A percentile compares a stretch with the other conserved stretches of the same genome.
These are phyloP conservation scores for Cupressus sempervirens DNA, from an alignment of 75 land plant genomes.

Conservation along the genomic window DNA sequence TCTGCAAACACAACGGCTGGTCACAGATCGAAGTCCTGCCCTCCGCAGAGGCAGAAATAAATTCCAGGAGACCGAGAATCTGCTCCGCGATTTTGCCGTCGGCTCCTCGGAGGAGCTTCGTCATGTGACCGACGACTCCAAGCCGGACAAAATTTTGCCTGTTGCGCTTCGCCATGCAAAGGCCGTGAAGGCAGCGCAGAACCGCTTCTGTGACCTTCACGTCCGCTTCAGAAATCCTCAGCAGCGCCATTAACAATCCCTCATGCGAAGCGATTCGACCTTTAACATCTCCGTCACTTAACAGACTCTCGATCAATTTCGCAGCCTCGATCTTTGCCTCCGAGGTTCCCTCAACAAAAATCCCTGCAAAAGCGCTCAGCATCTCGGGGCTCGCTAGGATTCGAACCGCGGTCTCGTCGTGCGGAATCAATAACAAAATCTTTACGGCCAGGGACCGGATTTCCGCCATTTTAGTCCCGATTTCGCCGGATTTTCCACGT, in stretches of 20 bases:
- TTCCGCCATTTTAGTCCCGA: slow-evolving; percentile 6
- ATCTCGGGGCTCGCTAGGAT: slow-evolving; percentile 2
- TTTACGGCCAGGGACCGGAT: neutral
- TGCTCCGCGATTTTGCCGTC: slow-evolving; percentile 29
- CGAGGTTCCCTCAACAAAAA: slow-evolving; percentile 28
- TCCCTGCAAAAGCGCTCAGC: slow-evolving; percentile 10
- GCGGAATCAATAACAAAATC: neutral
- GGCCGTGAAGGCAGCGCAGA: slow-evolving; percentile 27
- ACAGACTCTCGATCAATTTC: slow-evolving; percentile 26
- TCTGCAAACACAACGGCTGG: slow-evolving; percentile 25
- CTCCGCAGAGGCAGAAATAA: slow-evolving; percentile 42
- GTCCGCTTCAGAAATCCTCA: slow-evolving; percentile 25
- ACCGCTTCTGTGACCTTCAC: slow-evolving; percentile 21
- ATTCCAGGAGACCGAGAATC: slow-evolving; percentile 46
- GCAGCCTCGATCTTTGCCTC: slow-evolving; percentile 38
- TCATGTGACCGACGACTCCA: slow-evolving; percentile 25
- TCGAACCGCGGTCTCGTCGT: slow-evolving; percentile 3
- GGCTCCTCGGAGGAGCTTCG: slow-evolving; percentile 22
- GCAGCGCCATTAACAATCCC: slow-evolving; percentile 24
- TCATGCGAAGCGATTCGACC: slow-evolving; percentile 15
- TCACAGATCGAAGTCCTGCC: slow-evolving; percentile 53
- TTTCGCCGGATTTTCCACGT: slow-evolving; percentile 3
- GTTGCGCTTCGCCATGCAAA: slow-evolving; percentile 22
- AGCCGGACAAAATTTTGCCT: slow-evolving; percentile 22
- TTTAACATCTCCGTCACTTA: slow-evolving; percentile 20